Base-by-base conservation (phyloP, 1,284 basidiomycete genomes). In the Leccinum solheimii region DNA sequence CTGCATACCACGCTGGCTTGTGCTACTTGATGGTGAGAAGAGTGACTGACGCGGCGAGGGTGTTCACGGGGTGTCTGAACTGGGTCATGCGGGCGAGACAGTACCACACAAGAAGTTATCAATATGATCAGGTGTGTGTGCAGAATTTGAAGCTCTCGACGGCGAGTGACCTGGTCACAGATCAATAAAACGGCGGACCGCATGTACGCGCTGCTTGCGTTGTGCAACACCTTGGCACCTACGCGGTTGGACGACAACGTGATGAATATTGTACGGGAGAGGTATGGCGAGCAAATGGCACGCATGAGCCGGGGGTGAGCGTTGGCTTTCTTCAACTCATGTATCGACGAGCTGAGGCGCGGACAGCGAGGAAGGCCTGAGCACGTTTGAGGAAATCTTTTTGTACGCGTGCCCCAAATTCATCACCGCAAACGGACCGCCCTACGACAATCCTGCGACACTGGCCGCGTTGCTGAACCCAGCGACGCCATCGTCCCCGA, bases 131-230 rank as follows among this genome's bases (percentile, higher is more conserved):
- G 81, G 92, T 90, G 57, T 55, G 32, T 32, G 80, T 69, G 8
- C 1, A 16, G 5, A 36, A 52, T 9, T 19, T 16, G 56, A 14
- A 21, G 13, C 9, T 10, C 36, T 13, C 11, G 1, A 16, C n/a
- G 10, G 54, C 36, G 11, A 57, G 43, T 68, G 57, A 61, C 51
- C 1, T 2, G 26, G 19, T 7, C 16, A 40, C 67, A 94, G 91
- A 97, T 99, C 78, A 95, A 91, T 82, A 98, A 98, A 82, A 95
- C 92, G 30, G 95, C 94, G 9, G 97, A 99, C 76, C 82, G 97
- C 57, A 99, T 98, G 96, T 97, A 98, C 74, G 95, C 95, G 4
- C 79, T 99, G 21, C 91, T 98, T 66, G 94, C 95, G 8, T 89
- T 98, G 66, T 96, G 94, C 79, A 92, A 94, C 69, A 92, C 94